Percentiles rank a stretch among this genome's conserved stretches.
These are phyloP conservation scores for Astragalus membranaceus DNA, from an alignment of 306 rosid genomes.

Conservation along the genomic window DNA sequence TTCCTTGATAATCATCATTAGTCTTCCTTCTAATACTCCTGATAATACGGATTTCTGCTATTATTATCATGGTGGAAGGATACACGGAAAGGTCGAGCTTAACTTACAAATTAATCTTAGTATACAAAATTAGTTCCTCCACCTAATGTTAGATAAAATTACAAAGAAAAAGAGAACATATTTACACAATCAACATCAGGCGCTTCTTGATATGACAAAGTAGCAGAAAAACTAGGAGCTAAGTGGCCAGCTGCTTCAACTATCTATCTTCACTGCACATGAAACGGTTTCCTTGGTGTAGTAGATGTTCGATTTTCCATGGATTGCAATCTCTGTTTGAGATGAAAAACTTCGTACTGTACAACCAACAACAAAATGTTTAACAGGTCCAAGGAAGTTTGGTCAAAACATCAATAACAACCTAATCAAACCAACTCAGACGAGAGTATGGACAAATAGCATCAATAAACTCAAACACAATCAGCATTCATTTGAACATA, in stretches of 20 bases:
- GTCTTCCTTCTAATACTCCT: too few species aligned
- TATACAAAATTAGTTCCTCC: neutral
- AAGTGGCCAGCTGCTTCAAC: neutral
- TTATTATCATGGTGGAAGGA: neutral
- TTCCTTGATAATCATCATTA: too few species aligned
- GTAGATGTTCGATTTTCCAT: conserved; percentile 85
- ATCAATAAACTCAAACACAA: neutral
- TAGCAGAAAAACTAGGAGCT: neutral
- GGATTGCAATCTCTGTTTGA: conserved; percentile 88
- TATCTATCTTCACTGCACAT: conserved; percentile 34
- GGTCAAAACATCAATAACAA: neutral
- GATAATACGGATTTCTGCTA: too few species aligned
- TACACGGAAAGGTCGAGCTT: neutral
- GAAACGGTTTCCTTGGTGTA: conserved; percentile 88
- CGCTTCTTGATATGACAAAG: neutral
- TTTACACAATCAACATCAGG: neutral
- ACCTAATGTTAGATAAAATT: neutral
- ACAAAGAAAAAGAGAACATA: neutral
- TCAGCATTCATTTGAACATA: neutral
- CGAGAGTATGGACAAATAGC: neutral
- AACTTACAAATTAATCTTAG: neutral
- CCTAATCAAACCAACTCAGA: neutral
- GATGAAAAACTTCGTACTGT: conserved; percentile 92
- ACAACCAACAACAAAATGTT: neutral
- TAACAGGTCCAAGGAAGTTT: neutral